These are phyloP conservation scores for Chlorella sp. DNA, from an alignment of 139 green algal species.

Conservation along the genomic window DNA sequence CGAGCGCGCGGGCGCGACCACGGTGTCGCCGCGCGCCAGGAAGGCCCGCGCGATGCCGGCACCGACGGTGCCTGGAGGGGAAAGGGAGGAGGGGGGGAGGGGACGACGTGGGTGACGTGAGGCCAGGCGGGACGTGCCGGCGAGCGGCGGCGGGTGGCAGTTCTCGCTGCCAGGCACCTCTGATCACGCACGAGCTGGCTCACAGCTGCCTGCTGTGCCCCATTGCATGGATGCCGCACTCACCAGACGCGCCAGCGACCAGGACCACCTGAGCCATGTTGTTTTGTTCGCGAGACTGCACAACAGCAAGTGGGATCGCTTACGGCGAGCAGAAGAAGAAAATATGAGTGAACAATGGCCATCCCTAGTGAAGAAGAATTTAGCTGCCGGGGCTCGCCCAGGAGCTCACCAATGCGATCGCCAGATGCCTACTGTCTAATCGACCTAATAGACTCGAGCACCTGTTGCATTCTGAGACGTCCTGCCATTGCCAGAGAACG, in stretches of 20 bases:
- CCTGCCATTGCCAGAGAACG: no score
- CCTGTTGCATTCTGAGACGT: background rate
- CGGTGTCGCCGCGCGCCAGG: background rate
- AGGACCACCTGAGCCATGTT: background rate
- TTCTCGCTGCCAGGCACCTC: background rate
- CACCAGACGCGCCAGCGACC: background rate
- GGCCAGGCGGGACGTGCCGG: no score
- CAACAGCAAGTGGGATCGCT: background rate
- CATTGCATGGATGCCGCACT: background rate
- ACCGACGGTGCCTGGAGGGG: conserved; percentile 5
- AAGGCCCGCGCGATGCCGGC: background rate
- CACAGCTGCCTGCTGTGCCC: background rate
- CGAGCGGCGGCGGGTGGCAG: no score
- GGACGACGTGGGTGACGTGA: no score
- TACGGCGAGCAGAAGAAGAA: background rate
- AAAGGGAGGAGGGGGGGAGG: no score
- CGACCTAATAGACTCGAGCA: background rate
- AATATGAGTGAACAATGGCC: background rate
- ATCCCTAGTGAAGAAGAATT: background rate
- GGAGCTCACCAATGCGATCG: background rate
- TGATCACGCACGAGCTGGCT: background rate
- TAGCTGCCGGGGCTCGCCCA: background rate
- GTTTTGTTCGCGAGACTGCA: background rate
- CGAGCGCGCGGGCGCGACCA: background rate
- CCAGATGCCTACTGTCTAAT: background rate